A percentile compares a stretch with the other conserved stretches of the same genome.
These are phyloP conservation scores for Fusarium fracticaudum DNA, from an alignment of 2,329 filamentous ascomycete genomes.

Conservation along the genomic window DNA sequence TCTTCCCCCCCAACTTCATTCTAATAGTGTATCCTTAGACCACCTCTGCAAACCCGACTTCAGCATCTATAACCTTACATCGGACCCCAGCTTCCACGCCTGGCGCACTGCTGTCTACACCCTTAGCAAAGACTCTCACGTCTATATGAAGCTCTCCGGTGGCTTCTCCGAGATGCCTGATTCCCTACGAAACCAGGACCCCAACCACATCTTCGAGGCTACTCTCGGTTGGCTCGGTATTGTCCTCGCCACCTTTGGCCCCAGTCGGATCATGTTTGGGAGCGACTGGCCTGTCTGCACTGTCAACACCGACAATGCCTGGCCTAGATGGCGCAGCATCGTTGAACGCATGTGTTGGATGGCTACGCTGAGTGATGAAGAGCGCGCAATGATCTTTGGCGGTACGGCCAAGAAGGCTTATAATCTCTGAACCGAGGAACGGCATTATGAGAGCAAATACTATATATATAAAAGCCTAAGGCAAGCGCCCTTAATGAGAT, in stretches of 20 bases:
- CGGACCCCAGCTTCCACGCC: conserved; percentile 67
- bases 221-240: conserved; percentile 77
- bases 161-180: conserved; percentile 81
- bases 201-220: conserved; percentile 68
- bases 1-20: neutral
- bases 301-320: conserved; percentile 67
- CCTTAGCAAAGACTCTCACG: conserved; percentile 70
- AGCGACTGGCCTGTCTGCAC: conserved; percentile 96
- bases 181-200: conserved; percentile 57
- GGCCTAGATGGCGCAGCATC: conserved; percentile 78
- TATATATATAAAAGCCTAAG: neutral
- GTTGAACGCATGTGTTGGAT: conserved; percentile 74
- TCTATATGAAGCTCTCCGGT: conserved; percentile 95
- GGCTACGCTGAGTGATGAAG: conserved; percentile 67
- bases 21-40: conserved; percentile 60
- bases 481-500: neutral
- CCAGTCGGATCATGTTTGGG: conserved; percentile 83
- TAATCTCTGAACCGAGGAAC: conserved; percentile 49
- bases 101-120: conserved; percentile 77
- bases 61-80: conserved; percentile 65
- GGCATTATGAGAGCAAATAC: neutral
- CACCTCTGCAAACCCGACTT: conserved; percentile 92
- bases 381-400: conserved; percentile 75
- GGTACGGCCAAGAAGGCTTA: conserved; percentile 80
- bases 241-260: conserved; percentile 76